Conservation (phyloP, 2,329 filamentous ascomycete species). For the Sclerotinia sclerotiorum region DNA sequence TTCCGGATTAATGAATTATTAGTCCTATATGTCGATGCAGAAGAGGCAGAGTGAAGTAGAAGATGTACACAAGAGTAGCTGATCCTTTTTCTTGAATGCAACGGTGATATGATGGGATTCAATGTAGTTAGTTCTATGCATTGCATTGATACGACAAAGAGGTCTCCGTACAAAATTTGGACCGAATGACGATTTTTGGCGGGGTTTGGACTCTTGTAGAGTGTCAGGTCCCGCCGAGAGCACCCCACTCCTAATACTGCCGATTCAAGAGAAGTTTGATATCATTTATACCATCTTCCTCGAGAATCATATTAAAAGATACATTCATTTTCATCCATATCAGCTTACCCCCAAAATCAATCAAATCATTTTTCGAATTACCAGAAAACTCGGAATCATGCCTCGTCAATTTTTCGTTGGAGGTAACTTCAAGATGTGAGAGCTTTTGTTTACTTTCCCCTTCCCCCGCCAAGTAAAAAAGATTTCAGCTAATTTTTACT, state of each 20-base stretch:
- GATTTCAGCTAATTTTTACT: constrained; percentile 19
- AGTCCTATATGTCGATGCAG: no score
- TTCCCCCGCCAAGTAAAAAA: constrained; percentile 14
- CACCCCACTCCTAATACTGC: constrained; percentile 18
- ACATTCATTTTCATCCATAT: background rate
- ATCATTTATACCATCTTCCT: background rate
- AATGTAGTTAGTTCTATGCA: no score
- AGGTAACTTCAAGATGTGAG: constrained; percentile 99
- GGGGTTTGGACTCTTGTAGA: constrained; percentile 16
- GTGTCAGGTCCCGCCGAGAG: constrained; percentile 5
- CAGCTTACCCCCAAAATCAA: background rate
- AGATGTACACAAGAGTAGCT: background rate
- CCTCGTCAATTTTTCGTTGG: constrained; percentile 96
- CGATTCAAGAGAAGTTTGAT: constrained; percentile 23
- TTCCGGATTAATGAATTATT: background rate
- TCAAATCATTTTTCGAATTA: constrained; percentile 16
- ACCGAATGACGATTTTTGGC: constrained; percentile 22
- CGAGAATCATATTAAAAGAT: background rate
- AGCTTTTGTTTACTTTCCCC: constrained; percentile 27
- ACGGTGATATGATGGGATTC: background rate
- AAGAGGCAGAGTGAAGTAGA: background rate
- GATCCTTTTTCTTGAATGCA: background rate
- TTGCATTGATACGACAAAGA: background rate
- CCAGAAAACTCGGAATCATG: constrained; percentile 53
- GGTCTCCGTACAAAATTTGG: background rate